Evolutionary conservation across 352 stramenopile species (phyloP), one percentile per base, ranked within the genome.

Genomic region (Peronospora farinosa): DNA sequence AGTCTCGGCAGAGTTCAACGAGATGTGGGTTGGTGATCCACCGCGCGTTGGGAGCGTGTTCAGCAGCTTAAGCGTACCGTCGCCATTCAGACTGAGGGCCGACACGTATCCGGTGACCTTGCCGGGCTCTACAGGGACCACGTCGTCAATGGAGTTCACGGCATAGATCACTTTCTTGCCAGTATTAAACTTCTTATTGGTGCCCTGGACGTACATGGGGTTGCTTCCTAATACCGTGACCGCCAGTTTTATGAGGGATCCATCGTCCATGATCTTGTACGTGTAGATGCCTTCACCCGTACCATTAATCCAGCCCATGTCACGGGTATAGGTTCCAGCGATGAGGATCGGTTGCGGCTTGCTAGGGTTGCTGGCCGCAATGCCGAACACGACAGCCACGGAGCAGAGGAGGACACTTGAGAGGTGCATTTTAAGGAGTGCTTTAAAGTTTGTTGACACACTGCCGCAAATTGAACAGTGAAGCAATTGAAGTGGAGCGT

Each of bases 291-390:
- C 78, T 38, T 85, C 74, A 47, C 72, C 71, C 17, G 63, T 79
- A 49, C 78, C 78, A 54, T 86, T 74, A 36, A 88, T 60, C 65
- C 74, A 82, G 23, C 67, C 69, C 72, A 86, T 74, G 40, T 86
- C 70, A 16, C 74, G 72, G 15, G 78, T 84, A 60, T 84, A 88
- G 8, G 66, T 77, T 30, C 59, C 74, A 1, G 67, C 74, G 45
- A 79, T 80, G 23, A 88, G 46, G 33, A 78, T 64, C 52, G 52
- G 48, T 35, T 64, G 54, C 8, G 45, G 19, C 4, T 15, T 64
- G 46, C n/a, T 55, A 16, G 4, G 56, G 41, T 12, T 51, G 11
- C 51, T 52, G 16, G 57, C 52, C 13, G 45, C 58, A 15, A 16
- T 48, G 27, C 47, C 45, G 5, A 48, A 43, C 28, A 65, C 31